phyloP scores from a whole-genome alignment of 495 filamentous ascomycete genomes.

The Cenococcum geophilum region DNA sequence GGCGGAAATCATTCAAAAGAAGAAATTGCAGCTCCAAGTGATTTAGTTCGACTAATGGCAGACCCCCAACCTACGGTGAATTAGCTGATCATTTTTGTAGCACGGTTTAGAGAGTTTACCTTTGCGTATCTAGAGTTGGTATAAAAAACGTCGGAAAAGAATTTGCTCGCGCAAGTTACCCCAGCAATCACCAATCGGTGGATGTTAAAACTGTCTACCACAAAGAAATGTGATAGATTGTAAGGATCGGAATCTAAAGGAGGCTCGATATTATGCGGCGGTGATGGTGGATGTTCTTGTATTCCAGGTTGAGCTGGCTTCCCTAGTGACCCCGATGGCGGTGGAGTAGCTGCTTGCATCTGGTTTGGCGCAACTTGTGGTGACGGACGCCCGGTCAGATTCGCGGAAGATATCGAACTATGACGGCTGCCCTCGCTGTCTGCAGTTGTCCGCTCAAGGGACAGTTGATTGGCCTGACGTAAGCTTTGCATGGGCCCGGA shows the following conservation, averaged over 20 bases:
- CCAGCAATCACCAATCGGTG: conserved; percentile 95
- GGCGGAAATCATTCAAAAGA: conserved; percentile 91
- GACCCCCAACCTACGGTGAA: conserved; percentile 71
- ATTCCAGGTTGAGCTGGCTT: conserved; percentile 33
- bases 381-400: background rate
- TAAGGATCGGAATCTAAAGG: conserved; percentile 47
- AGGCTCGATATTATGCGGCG: conserved; percentile 28
- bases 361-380: conserved; percentile 17
- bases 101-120: conserved; percentile 48
- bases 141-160: conserved; percentile 99
- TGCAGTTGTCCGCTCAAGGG: conserved; percentile 25
- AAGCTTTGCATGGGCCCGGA: conserved; percentile 50
- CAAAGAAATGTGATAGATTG: conserved; percentile 74
- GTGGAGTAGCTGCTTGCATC: conserved; percentile 37
- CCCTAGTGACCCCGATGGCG: conserved; percentile 39
- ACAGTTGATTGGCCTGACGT: conserved; percentile 42
- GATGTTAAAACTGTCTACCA: conserved; percentile 99
- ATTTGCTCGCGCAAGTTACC: conserved; percentile 98
- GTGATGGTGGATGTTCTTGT: conserved; percentile 27
- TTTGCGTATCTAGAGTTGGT: conserved; percentile 99
- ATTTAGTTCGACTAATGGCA: conserved; percentile 94
- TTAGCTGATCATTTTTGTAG: background rate
- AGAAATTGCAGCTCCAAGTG: conserved; percentile 97
- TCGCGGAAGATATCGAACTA: conserved; percentile 28
- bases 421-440: conserved; percentile 21